A percentile compares a stretch with the other conserved stretches of the same genome.
These are phyloP conservation scores for Chrysochromulina parva DNA, from an alignment of 78 protist genomes.

Conservation along the genomic window DNA sequence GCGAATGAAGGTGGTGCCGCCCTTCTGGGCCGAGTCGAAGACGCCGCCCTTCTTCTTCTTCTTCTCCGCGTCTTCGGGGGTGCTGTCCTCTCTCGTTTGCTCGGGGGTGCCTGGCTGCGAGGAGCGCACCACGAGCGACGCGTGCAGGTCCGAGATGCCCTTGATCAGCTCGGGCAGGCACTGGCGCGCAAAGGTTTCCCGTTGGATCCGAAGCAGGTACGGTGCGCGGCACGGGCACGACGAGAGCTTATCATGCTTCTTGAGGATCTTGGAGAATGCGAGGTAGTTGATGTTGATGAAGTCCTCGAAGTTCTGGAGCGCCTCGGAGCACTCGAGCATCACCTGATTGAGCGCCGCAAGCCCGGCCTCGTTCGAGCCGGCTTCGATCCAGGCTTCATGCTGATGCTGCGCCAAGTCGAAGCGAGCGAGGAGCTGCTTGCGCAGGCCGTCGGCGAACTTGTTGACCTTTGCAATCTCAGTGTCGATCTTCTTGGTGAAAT, in stretches of 20 bases:
- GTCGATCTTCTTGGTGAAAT: neutral
- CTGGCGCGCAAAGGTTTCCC: conserved; percentile 4
- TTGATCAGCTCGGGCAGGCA: neutral
- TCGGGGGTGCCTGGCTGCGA: too few species aligned
- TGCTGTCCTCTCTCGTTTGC: too few species aligned
- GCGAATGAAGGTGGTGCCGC: conserved; percentile 48
- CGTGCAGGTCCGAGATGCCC: neutral
- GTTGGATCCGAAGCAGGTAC: conserved; percentile 3
- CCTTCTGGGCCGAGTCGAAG: neutral
- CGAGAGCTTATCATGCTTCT: conserved; percentile 23
- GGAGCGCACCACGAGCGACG: neutral
- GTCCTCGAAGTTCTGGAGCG: neutral
- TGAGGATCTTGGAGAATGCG: conserved; percentile 10
- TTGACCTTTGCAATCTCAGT: neutral
- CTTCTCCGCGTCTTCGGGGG: too few species aligned
- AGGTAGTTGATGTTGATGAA: neutral
- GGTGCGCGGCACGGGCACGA: neutral
- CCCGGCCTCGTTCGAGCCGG: neutral
- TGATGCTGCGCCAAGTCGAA: neutral
- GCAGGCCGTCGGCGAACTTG: too few species aligned
- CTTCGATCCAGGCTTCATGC: neutral
- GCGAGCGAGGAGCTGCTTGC: neutral
- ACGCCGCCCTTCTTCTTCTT: neutral
- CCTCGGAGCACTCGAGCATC: neutral
- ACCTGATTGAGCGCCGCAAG: neutral